phyloP scores from a whole-genome alignment of 108 stramenopile species.

The Pseudonitzschia multiseries region DNA sequence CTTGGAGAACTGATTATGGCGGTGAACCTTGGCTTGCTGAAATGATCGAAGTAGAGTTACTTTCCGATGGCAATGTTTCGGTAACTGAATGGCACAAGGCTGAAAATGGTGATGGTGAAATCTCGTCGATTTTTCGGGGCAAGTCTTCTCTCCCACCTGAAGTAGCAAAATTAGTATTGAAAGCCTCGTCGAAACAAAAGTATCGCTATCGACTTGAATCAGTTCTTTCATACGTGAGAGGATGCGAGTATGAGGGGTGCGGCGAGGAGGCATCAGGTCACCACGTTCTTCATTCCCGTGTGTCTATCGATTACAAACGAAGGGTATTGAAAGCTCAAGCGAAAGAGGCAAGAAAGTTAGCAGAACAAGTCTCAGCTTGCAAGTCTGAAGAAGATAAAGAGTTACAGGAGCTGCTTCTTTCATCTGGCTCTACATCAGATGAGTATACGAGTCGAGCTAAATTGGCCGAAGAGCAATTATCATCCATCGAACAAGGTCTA shows the following conservation, averaged over 20 bases:
- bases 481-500: constrained; percentile 7
- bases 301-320: constrained; percentile 42
- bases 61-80: constrained; percentile 52
- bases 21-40: constrained; percentile 69
- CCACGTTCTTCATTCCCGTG: constrained; percentile 73
- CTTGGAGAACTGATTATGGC: constrained; percentile 53
- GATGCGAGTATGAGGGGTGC: constrained; percentile 21
- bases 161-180: constrained; percentile 29
- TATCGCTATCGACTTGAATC: constrained; percentile 63
- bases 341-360: constrained; percentile 19
- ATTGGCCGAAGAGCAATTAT: constrained; percentile 7
- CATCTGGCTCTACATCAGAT: constrained; percentile 11
- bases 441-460: constrained; percentile 15
- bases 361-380: constrained; percentile 2
- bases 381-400: neutral
- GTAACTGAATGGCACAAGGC: constrained; percentile 49
- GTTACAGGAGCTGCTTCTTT: constrained; percentile 4
- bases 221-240: constrained; percentile 58
- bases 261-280: constrained; percentile 46
- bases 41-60: constrained; percentile 67
- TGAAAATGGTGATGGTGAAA: constrained; percentile 39
- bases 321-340: constrained; percentile 34
- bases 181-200: constrained; percentile 22
- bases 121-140: constrained; percentile 43
- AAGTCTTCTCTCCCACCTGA: constrained; percentile 44